These are phyloP conservation scores for Rhynchospora tenuis DNA, from an alignment of 176 grass and related monocot genomes.

Conservation along the genomic window DNA sequence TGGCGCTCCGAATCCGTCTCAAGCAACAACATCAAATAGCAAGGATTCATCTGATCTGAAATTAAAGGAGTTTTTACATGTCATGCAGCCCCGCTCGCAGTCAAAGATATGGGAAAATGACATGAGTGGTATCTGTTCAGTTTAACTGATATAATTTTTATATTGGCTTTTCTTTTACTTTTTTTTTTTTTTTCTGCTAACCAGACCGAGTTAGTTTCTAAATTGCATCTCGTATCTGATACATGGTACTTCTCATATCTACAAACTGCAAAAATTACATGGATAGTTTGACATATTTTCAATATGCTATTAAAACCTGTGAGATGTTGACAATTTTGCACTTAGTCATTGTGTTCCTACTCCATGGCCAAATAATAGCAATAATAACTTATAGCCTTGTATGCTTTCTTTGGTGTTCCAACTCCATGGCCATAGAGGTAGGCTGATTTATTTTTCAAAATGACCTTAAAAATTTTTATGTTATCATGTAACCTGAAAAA, in stretches of 20 bases:
- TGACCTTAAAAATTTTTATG: background rate
- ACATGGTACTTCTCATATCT: background rate
- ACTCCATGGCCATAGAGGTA: conserved; percentile 1
- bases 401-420: background rate
- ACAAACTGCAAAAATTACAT: background rate
- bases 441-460: background rate
- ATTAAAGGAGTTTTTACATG: conserved; percentile 75
- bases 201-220: background rate
- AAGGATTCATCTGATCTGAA: conserved; percentile 51
- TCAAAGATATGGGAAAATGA: conserved; percentile 93
- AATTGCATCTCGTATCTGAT: background rate
- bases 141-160: conserved; percentile 5
- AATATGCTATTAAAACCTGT: background rate
- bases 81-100: conserved; percentile 83
- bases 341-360: background rate
- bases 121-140: conserved; percentile 25
- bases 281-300: background rate
- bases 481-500: background rate
- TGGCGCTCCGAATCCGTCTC: background rate
- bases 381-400: background rate
- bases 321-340: background rate
- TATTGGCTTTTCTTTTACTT: background rate
- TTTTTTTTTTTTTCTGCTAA: background rate
- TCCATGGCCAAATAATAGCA: background rate
- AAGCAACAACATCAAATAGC: conserved; percentile 33